Percentiles rank a stretch among this genome's conserved stretches.
Conservation (phyloP, 2,329 filamentous ascomycete genomes). For the Periconia macrospinosa region DNA sequence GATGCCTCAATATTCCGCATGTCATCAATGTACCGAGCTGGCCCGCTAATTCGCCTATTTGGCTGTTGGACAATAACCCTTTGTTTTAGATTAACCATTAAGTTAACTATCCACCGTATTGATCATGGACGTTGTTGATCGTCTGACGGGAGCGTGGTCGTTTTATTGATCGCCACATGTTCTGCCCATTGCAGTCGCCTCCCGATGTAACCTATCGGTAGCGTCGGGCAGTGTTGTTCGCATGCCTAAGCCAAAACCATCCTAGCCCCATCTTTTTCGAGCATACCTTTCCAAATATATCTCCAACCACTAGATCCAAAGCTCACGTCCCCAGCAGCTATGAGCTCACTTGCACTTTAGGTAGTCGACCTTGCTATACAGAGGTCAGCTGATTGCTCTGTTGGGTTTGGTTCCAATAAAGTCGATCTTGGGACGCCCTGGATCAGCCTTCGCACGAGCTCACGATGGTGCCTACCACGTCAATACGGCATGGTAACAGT, state of each 20-base stretch:
- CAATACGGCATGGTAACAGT: slow-evolving; percentile 20
- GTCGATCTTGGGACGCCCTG: slow-evolving; percentile 20
- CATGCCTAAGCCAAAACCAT: slow-evolving; percentile 17
- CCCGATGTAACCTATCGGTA: slow-evolving; percentile 34
- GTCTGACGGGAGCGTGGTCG: background rate
- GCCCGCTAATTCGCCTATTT: background rate
- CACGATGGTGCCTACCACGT: slow-evolving; percentile 20
- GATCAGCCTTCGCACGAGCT: slow-evolving; percentile 19
- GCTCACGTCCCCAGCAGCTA: slow-evolving; percentile 31
- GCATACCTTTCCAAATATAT: slow-evolving; percentile 37
- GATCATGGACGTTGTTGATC: background rate
- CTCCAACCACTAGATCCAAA: slow-evolving; percentile 22
- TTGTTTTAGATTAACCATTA: background rate
- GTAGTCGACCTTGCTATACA: slow-evolving; percentile 12
- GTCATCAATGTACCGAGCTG: background rate
- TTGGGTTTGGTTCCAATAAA: slow-evolving; percentile 20
- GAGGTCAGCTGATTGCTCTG: slow-evolving; percentile 32
- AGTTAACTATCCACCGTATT: background rate
- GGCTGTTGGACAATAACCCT: background rate
- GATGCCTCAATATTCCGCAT: background rate
- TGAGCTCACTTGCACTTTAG: slow-evolving; percentile 32
- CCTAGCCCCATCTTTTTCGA: slow-evolving; percentile 21
- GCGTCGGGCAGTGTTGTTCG: slow-evolving; percentile 29
- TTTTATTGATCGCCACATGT: slow-evolving; percentile 34
- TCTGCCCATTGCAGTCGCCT: slow-evolving; percentile 22